Evolutionary conservation across 2,329 filamentous ascomycete genomes (phyloP), one percentile per base, ranked within the genome.

Genomic region (Fusarium aywerte): DNA sequence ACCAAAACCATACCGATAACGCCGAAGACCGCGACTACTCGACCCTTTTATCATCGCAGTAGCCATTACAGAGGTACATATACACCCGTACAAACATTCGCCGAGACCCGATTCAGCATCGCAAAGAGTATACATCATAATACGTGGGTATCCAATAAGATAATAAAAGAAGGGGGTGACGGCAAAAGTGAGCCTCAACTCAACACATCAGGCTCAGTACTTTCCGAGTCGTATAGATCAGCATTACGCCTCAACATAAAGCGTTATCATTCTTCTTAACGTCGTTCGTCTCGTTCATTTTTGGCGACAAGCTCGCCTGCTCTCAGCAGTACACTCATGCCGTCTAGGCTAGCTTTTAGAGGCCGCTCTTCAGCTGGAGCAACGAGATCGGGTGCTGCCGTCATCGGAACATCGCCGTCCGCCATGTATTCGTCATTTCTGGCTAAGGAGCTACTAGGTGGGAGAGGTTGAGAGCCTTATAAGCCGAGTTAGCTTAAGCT

Each of bases 271-370:
- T 48, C 42, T 47, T 10, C 12, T 67, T 50, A 67, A 60, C 43
- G 52, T 62, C 58, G 51, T 43, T 68, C 70, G 25, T 68, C 52
- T 45, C 67, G 68, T 50, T 68, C 65, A 50, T 80, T 77, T 39
- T 82, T 81, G 58, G 84, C 83, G 36, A 89, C 84, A 62, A 89
- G 85, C 68, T 89, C 86, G 31, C 86, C 85, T 11, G 87, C 87
- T 62, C 80, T 81, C 3, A 89, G 74, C 12, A 89, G 76, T 8
- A 87, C 87, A 60, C 81, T 87, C 77, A 89, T 86, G 3, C 87
- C 86, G 62, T 89, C 86, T 20, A 88, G 75, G 5, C 73, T 73
- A 11, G 58, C 44, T 44, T 70, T 76, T 4, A 48, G 35, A 7
- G 76, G 73, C 7, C 65, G 66, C 21, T 50, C 49, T 16, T 67